Base-by-base conservation (phyloP, 2,329 filamentous ascomycete species). In the Clonostachys byssicola region DNA sequence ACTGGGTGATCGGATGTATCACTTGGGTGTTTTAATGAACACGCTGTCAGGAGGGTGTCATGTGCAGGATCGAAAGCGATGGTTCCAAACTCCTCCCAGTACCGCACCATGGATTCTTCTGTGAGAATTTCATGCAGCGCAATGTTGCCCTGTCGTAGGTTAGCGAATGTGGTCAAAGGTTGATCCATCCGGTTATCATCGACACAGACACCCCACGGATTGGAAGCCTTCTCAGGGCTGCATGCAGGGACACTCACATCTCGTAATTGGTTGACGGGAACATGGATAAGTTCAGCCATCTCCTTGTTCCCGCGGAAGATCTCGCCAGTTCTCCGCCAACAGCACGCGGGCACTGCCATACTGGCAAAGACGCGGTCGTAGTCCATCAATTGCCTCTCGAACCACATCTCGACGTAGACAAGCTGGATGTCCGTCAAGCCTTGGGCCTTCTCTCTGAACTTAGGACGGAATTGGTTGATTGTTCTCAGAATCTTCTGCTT, bases 41-140 rank as follows among this genome's bases (percentile, higher is more conserved):
- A 99, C 54, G 89, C 92, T 18, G 94, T 99, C 55, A 99, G 74
- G 59, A 99, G 89, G 18, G 92, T 95, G 64, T 99, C 96, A 63
- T 97, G 94, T 10, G 83, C 85, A 48, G 86, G 83, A 62, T 99
- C 94, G 66, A 99, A 99, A 10, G 94, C 95, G 58, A 99, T 97
- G 6, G 91, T 92, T 44, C 92, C 92, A 61, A 99, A 99, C 60
- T 99, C 96, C 68, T 99, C 94, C 94, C 94, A 99, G 61, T 99
- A 99, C 58, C 89, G 89, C 47, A 97, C 94, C 51, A 96, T 81
- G 39, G 92, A 95, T 51, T 95, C 90, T 70, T 99, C 94, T 3
- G 90, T 91, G 41, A 99, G 82, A 52, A 99, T 95, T 64, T 99
- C 92, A 63, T 99, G 94, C 43, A 99, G 80, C 12, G 94, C 89